A percentile compares a stretch with the other conserved stretches of the same genome.
phyloP scores from a whole-genome alignment of 208 protist species.

The Leishmania braziliensis region DNA sequence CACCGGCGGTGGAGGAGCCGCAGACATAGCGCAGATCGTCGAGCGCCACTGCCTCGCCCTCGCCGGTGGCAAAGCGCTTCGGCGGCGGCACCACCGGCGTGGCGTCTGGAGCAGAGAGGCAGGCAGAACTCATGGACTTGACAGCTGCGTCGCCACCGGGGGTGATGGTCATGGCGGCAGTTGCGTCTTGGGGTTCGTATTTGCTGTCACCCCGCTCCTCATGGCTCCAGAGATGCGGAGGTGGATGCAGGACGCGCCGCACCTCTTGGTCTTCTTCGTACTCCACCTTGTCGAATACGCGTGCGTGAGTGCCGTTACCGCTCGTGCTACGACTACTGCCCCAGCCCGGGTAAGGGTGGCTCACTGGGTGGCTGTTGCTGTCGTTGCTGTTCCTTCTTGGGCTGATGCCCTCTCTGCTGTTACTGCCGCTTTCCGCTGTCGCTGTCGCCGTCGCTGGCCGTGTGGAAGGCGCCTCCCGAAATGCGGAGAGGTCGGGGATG shows the following conservation, averaged over 20 bases:
- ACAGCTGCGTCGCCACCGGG: neutral
- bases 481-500: slow-evolving; percentile 29
- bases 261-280: slow-evolving; percentile 25
- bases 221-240: neutral
- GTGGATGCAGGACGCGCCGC: neutral
- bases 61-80: slow-evolving; percentile 32
- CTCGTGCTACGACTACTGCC: neutral
- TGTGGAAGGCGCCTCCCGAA: slow-evolving; percentile 9
- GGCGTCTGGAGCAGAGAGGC: slow-evolving; percentile 10
- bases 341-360: neutral
- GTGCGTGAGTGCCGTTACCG: neutral
- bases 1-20: neutral
- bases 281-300: slow-evolving; percentile 21
- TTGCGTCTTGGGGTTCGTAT: neutral
- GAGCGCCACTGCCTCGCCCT: slow-evolving; percentile 8
- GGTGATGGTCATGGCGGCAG: neutral
- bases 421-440: neutral
- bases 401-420: neutral
- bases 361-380: neutral
- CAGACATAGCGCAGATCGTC: slow-evolving; percentile 13
- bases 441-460: neutral
- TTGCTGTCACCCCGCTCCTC: neutral
- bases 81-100: slow-evolving; percentile 27
- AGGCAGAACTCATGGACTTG: neutral
- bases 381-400: neutral